Evolutionary conservation across 108 stramenopile genomes (phyloP).

Genomic region (Parmales sp.): DNA sequence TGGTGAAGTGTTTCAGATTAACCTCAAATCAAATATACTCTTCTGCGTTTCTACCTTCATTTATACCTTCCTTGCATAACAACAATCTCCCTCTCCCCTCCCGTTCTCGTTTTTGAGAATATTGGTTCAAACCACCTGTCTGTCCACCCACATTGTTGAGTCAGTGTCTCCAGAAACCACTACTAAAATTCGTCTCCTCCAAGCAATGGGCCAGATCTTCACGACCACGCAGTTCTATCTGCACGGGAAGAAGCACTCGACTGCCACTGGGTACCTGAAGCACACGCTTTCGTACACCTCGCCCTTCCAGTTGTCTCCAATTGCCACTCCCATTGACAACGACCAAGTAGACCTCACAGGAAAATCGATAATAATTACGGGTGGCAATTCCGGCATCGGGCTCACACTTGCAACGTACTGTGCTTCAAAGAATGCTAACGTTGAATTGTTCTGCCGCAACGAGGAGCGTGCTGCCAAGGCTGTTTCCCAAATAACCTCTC

Average conservation of each 20-base stretch:
- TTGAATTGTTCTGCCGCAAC: conserved; percentile 83
- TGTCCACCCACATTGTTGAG: no score
- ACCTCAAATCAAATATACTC: no score
- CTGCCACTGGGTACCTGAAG: conserved; percentile 52
- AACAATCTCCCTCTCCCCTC: no score
- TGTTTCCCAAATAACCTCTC: conserved; percentile 22
- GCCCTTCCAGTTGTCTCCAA: conserved; percentile 49
- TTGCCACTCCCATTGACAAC: no score
- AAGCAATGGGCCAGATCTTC: conserved; percentile 11
- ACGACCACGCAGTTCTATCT: conserved; percentile 27
- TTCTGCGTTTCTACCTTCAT: no score
- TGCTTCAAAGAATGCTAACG: conserved; percentile 37
- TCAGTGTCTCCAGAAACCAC: no score
- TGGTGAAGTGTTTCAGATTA: no score
- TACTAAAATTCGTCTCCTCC: no score
- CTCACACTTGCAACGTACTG: conserved; percentile 59
- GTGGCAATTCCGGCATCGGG: conserved; percentile 78
- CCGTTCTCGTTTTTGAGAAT: no score
- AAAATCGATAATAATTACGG: conserved; percentile 65
- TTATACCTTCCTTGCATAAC: no score
- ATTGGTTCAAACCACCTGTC: no score
- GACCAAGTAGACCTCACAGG: conserved; percentile 60
- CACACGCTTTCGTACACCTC: conserved; percentile 50
- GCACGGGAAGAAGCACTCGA: conserved; percentile 14
- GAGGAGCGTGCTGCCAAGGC: conserved; percentile 56